Conservation (phyloP, 2,329 filamentous ascomycete genomes). For the Stagonosporopsis vannaccii region DNA sequence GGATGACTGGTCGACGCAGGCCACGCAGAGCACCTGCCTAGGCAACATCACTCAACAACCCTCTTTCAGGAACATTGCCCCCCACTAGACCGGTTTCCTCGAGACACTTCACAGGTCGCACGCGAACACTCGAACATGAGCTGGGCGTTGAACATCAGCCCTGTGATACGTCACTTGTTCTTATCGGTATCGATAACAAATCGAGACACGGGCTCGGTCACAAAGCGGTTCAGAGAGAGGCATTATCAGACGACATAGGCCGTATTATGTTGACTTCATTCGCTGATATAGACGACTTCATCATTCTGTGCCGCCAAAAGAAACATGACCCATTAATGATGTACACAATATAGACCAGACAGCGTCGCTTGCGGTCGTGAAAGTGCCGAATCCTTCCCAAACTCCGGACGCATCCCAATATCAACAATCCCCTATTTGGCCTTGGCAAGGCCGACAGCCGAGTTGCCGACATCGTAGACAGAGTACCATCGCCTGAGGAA, state of each 20-base stretch:
- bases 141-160: not conserved
- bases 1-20: conserved; percentile 16
- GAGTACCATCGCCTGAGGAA: conserved; percentile 89
- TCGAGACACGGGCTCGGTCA: not conserved
- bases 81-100: conserved; percentile 3
- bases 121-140: conserved; percentile 4
- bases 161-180: conserved; percentile 20
- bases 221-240: not conserved
- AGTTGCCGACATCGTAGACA: conserved; percentile 92
- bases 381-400: conserved; percentile 4
- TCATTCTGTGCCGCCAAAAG: conserved; percentile 17
- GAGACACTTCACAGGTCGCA: not conserved
- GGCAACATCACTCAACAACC: conserved; percentile 24
- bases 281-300: conserved; percentile 24
- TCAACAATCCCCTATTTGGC: conserved; percentile 65
- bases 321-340: conserved; percentile 22
- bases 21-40: conserved; percentile 7
- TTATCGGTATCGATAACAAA: conserved; percentile 26
- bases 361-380: conserved; percentile 1
- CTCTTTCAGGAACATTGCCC: conserved; percentile 9
- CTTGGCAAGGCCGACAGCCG: conserved; percentile 86
- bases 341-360: conserved; percentile 28
- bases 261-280: conserved; percentile 22
- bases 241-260: not conserved
- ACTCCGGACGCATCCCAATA: conserved; percentile 3